phyloP scores from a whole-genome alignment of 768 basidiomycete genomes.

The Sutorius australiensis region DNA sequence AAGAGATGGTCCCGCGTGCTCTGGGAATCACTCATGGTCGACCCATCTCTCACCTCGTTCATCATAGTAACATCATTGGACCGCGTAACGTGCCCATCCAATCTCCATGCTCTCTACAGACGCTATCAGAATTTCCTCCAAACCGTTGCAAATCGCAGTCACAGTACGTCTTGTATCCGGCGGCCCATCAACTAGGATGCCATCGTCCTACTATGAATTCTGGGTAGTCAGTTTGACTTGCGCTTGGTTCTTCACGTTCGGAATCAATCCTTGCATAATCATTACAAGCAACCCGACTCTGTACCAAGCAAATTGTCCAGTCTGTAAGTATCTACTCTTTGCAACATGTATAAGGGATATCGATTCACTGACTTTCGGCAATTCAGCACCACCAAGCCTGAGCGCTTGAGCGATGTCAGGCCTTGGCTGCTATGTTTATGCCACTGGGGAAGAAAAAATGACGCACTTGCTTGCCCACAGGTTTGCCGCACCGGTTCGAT shows the following conservation, averaged over 20 bases:
- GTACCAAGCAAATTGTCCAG: background rate
- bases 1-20: no score
- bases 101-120: no score
- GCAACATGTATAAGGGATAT: background rate
- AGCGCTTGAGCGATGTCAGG: background rate
- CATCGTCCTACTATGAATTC: background rate
- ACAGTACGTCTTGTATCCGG: background rate
- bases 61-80: no score
- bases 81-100: no score
- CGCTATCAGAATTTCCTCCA: no score
- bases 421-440: background rate
- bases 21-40: no score
- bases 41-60: no score
- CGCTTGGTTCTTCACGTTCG: background rate
- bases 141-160: no score
- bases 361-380: background rate
- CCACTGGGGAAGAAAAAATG: background rate
- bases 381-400: background rate
- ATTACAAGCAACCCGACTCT: background rate
- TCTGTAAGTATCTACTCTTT: background rate
- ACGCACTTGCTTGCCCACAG: background rate
- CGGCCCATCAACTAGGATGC: background rate
- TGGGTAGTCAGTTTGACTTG: background rate
- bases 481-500: background rate
- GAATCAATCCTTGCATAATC: background rate